Evolutionary conservation across 371 early-diverging fungal species (phyloP).

Genomic region (Parasitella parasitica): DNA sequence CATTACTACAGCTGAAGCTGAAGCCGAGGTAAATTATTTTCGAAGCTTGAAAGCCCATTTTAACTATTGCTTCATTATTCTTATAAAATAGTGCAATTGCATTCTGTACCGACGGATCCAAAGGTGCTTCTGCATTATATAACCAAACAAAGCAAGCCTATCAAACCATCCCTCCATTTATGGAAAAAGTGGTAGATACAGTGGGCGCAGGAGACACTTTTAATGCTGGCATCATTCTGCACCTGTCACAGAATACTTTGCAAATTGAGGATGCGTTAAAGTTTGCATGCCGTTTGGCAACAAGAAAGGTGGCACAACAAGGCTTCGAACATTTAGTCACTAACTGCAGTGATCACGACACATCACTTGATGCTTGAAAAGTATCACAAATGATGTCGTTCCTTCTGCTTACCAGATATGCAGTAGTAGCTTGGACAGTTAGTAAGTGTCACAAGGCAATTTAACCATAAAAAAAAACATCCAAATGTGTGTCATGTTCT

Average conservation of each 20-base stretch:
- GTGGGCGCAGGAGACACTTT: constrained; percentile 77
- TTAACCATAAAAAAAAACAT: background rate
- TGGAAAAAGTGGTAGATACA: constrained; percentile 52
- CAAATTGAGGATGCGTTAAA: constrained; percentile 21
- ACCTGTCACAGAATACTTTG: background rate
- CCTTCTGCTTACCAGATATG: background rate
- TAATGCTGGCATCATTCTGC: constrained; percentile 61
- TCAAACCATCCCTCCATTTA: constrained; percentile 38
- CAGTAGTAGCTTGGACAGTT: background rate
- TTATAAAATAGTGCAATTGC: constrained; percentile 56
- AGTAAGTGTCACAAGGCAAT: background rate
- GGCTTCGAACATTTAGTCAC: constrained; percentile 44
- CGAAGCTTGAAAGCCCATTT: no score
- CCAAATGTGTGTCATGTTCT: background rate
- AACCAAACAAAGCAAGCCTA: constrained; percentile 36
- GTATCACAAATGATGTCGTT: background rate
- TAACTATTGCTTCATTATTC: no score
- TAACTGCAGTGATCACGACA: background rate
- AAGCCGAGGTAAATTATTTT: constrained; percentile 8
- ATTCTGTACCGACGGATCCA: constrained; percentile 62
- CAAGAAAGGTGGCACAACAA: constrained; percentile 59
- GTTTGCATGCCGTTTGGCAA: constrained; percentile 59
- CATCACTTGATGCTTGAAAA: background rate
- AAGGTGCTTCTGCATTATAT: constrained; percentile 52
- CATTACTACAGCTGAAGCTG: background rate